Conservation (phyloP, 2,329 filamentous ascomycete genomes). For the Fusarium sacchari region DNA sequence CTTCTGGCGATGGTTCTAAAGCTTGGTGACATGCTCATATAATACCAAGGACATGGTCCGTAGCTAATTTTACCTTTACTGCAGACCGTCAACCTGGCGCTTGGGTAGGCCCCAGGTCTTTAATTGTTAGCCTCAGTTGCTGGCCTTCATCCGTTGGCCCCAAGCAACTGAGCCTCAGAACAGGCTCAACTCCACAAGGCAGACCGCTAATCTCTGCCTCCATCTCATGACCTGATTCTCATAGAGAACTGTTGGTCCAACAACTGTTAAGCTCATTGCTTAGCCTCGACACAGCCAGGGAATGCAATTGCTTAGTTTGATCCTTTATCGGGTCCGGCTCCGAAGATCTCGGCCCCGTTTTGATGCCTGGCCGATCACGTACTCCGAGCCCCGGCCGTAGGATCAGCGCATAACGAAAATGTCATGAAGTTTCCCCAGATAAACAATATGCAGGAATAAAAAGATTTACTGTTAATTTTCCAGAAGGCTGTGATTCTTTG, state of each 20-base stretch:
- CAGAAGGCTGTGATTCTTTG: not conserved
- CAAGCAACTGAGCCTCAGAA: constrained; percentile 3
- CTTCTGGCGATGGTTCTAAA: not conserved
- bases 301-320: not conserved
- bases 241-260: not conserved
- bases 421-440: not conserved
- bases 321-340: constrained; percentile 1
- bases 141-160: not conserved
- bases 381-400: not conserved
- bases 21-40: not conserved
- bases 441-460: not conserved
- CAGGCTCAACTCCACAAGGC: constrained; percentile 17
- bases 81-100: not conserved
- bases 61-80: not conserved
- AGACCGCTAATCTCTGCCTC: constrained; percentile 6
- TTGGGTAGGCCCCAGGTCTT: not conserved
- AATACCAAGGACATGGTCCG: not conserved
- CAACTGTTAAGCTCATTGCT: not conserved
- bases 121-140: not conserved
- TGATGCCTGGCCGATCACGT: not conserved
- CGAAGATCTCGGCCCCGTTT: constrained; percentile 24
- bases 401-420: constrained; percentile 18
- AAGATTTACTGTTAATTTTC: constrained; percentile 1
- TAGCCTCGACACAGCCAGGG: constrained; percentile 26
- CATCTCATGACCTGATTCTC: not conserved